phyloP scores from a whole-genome alignment of 106 monocot species.

The Triglochin maritima region DNA sequence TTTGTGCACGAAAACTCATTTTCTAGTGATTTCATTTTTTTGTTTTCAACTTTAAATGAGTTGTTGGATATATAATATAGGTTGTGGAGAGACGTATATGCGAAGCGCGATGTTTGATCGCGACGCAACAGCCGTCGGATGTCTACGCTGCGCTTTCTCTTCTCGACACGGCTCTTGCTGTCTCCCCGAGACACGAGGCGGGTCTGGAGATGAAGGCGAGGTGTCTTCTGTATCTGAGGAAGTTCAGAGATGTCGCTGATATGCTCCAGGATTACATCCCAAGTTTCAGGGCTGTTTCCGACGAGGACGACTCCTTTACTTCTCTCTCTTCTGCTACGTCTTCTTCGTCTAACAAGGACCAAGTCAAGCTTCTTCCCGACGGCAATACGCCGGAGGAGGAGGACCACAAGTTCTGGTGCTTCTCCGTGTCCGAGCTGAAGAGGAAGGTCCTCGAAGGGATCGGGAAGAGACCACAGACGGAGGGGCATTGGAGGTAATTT shows the following conservation, averaged over 20 bases:
- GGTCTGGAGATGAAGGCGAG: conserved; percentile 70
- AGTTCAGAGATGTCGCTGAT: conserved; percentile 79
- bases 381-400: neutral
- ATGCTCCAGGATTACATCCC: conserved; percentile 91
- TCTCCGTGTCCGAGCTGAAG: conserved; percentile 70
- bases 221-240: conserved; percentile 47
- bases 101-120: conserved; percentile 45
- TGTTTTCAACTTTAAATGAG: no score
- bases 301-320: conserved; percentile 29
- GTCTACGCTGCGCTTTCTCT: conserved; percentile 38
- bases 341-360: conserved; percentile 11
- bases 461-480: conserved; percentile 17
- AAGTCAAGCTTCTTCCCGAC: conserved; percentile 29
- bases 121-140: conserved; percentile 36
- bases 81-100: conserved; percentile 45
- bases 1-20: neutral
- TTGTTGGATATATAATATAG: conserved; percentile 10
- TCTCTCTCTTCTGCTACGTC: conserved; percentile 22
- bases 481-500: conserved; percentile 83
- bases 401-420: conserved; percentile 31
- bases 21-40: no score
- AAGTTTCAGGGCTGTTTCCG: conserved; percentile 33
- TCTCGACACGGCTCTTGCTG: conserved; percentile 20
- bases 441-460: conserved; percentile 30
- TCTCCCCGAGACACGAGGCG: conserved; percentile 41